Conservation (phyloP, 2,329 filamentous ascomycete species). For the Penicillium palitans region DNA sequence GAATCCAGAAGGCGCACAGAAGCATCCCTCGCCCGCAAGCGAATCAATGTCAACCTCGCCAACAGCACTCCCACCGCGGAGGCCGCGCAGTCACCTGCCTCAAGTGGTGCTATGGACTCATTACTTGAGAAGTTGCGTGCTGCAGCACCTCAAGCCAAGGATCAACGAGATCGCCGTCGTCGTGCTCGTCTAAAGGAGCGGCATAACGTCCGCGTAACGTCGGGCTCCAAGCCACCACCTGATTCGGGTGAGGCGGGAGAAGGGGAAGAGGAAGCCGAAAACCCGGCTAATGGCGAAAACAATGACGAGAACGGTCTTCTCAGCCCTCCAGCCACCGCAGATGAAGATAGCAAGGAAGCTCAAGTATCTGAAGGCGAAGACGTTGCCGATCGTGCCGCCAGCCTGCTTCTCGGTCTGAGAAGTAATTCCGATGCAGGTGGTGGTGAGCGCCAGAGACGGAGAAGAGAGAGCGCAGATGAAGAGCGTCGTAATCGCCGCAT, state of each 20-base stretch:
- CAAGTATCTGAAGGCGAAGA: conserved; percentile 62
- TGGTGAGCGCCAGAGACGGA: conserved; percentile 59
- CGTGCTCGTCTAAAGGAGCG: conserved; percentile 85
- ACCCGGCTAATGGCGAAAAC: conserved; percentile 42
- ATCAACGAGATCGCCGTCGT: conserved; percentile 84
- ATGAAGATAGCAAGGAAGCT: conserved; percentile 36
- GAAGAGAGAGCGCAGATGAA: conserved; percentile 75
- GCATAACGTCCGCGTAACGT: conserved; percentile 85
- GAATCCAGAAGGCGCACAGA: conserved; percentile 83
- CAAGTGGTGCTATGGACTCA: conserved; percentile 91
- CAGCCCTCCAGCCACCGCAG: conserved; percentile 50
- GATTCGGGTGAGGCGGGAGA: conserved; percentile 61
- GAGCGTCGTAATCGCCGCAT: conserved; percentile 69
- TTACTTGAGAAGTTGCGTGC: conserved; percentile 91
- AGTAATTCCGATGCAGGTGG: conserved; percentile 59
- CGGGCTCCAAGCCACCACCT: conserved; percentile 83
- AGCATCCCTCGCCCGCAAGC: conserved; percentile 86
- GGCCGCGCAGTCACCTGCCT: conserved; percentile 64
- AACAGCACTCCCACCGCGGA: conserved; percentile 54
- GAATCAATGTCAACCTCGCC: conserved; percentile 62
- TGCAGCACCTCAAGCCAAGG: conserved; percentile 83
- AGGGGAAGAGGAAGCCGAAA: conserved; percentile 55
- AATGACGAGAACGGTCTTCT: conserved; percentile 42
- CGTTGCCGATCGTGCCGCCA: conserved; percentile 79
- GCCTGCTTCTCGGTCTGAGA: conserved; percentile 79